Evolutionary conservation across 768 basidiomycete species (phyloP).

Genomic region (Boletus huronensis): DNA sequence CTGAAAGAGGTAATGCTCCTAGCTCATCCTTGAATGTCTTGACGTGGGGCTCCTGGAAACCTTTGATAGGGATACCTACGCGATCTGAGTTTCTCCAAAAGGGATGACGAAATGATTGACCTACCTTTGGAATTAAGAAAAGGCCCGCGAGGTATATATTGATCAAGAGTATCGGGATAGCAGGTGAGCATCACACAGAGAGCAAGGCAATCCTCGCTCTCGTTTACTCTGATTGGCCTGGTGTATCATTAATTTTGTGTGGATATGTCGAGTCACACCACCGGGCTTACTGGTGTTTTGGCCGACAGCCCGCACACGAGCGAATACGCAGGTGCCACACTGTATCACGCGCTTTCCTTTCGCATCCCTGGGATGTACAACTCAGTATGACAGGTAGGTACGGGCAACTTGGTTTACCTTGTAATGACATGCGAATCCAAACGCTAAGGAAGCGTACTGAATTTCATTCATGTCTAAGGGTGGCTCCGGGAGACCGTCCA

Average conservation of each 20-base stretch:
- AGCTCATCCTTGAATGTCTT: conserved; percentile 17
- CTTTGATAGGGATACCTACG: conserved; percentile 18
- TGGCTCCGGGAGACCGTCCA: conserved; percentile 41
- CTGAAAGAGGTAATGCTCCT: conserved; percentile 5
- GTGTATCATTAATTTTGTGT: not conserved
- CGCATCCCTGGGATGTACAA: conserved; percentile 19
- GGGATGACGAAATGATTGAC: not conserved
- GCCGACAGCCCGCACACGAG: conserved; percentile 27
- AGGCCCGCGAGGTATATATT: conserved; percentile 27
- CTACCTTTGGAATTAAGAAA: conserved; percentile 25
- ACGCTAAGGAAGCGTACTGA: conserved; percentile 48
- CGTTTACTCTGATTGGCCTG: conserved; percentile 20
- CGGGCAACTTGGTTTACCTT: conserved; percentile 8
- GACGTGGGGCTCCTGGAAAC: conserved; percentile 21
- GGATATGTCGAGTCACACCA: not conserved
- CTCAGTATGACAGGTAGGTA: not conserved
- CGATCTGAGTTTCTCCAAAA: conserved; percentile 2
- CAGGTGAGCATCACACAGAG: conserved; percentile 10
- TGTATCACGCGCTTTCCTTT: conserved; percentile 23
- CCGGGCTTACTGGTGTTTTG: conserved; percentile 23
- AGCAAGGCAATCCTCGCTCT: conserved; percentile 4
- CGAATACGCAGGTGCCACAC: conserved; percentile 34
- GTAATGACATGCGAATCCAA: conserved; percentile 45
- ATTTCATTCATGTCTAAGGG: conserved; percentile 47
- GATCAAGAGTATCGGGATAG: conserved; percentile 9